phyloP scores from a whole-genome alignment of 768 basidiomycete species.

The Mycena vulgaris region DNA sequence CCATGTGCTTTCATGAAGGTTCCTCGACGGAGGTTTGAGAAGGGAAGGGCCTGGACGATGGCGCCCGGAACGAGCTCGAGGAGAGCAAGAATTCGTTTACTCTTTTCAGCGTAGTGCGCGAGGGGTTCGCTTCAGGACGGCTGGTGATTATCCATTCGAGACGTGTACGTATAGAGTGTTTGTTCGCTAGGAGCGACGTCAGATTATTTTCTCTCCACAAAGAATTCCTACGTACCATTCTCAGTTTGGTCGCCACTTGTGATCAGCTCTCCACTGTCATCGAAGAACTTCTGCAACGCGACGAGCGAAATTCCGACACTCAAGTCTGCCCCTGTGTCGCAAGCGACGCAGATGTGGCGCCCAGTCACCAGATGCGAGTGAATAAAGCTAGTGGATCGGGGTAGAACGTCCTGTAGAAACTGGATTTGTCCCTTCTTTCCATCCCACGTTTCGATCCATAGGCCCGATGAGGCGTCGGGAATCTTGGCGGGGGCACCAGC shows the following conservation, averaged over 20 bases:
- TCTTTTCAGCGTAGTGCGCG: slow-evolving; percentile 83
- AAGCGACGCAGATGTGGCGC: slow-evolving; percentile 63
- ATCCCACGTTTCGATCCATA: slow-evolving; percentile 46
- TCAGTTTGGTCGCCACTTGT: not conserved
- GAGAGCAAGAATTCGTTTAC: slow-evolving; percentile 84
- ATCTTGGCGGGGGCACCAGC: not conserved
- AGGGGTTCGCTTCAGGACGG: slow-evolving; percentile 84
- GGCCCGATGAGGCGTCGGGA: slow-evolving; percentile 9
- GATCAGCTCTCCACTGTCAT: slow-evolving; percentile 60
- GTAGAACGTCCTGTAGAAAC: slow-evolving; percentile 66
- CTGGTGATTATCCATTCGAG: slow-evolving; percentile 91
- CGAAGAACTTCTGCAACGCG: slow-evolving; percentile 72
- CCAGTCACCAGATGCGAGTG: slow-evolving; percentile 53
- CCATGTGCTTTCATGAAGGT: not conserved
- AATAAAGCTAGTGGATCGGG: slow-evolving; percentile 65
- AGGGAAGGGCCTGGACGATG: slow-evolving; percentile 26
- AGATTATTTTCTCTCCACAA: not conserved
- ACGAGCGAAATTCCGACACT: slow-evolving; percentile 76
- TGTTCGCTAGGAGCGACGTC: slow-evolving; percentile 54
- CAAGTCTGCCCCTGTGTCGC: slow-evolving; percentile 72
- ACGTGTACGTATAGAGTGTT: slow-evolving; percentile 77
- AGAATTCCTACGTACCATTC: slow-evolving; percentile 1
- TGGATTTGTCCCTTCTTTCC: slow-evolving; percentile 71
- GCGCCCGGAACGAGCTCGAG: slow-evolving; percentile 35
- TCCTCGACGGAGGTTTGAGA: not conserved